Evolutionary conservation across 2,329 filamentous ascomycete genomes (phyloP).

Genomic region (Paecilomyces dactylethromorphus): DNA sequence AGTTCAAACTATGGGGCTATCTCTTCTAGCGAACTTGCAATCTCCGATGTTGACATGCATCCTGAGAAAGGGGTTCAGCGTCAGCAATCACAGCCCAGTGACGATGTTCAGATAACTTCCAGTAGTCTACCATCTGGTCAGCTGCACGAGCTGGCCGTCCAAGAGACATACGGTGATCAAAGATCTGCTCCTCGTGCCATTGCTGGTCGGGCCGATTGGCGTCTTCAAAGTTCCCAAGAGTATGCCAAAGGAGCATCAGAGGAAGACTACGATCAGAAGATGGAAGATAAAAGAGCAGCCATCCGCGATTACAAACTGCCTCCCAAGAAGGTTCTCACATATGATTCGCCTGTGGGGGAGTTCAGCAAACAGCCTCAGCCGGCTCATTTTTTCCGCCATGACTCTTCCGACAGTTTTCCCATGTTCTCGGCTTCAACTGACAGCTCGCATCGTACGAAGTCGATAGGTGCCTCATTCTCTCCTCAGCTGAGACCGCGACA

Average conservation of each 20-base stretch:
- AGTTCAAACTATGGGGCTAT: slow-evolving; percentile 26
- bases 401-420: slow-evolving; percentile 56
- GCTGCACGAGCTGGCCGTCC: slow-evolving; percentile 14
- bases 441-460: slow-evolving; percentile 47
- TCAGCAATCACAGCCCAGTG: slow-evolving; percentile 17
- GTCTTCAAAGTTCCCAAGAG: slow-evolving; percentile 17
- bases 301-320: slow-evolving; percentile 43
- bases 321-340: slow-evolving; percentile 44
- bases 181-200: slow-evolving; percentile 37
- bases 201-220: slow-evolving; percentile 31
- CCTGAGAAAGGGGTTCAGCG: slow-evolving; percentile 13
- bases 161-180: slow-evolving; percentile 22
- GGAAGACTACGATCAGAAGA: slow-evolving; percentile 31
- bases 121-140: slow-evolving; percentile 17
- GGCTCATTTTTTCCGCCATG: slow-evolving; percentile 41
- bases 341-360: slow-evolving; percentile 35
- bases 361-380: slow-evolving; percentile 21
- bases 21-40: slow-evolving; percentile 21
- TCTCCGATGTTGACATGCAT: slow-evolving; percentile 19
- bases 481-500: slow-evolving; percentile 22
- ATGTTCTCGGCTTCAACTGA: slow-evolving; percentile 60
- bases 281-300: slow-evolving; percentile 37
- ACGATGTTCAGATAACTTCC: slow-evolving; percentile 13
- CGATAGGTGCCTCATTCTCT: slow-evolving; percentile 46
- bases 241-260: slow-evolving; percentile 21